Evolutionary conservation across 2,329 filamentous ascomycete species (phyloP), one percentile per base, ranked within the genome.

Genomic region (Zopfia rhizophila): DNA sequence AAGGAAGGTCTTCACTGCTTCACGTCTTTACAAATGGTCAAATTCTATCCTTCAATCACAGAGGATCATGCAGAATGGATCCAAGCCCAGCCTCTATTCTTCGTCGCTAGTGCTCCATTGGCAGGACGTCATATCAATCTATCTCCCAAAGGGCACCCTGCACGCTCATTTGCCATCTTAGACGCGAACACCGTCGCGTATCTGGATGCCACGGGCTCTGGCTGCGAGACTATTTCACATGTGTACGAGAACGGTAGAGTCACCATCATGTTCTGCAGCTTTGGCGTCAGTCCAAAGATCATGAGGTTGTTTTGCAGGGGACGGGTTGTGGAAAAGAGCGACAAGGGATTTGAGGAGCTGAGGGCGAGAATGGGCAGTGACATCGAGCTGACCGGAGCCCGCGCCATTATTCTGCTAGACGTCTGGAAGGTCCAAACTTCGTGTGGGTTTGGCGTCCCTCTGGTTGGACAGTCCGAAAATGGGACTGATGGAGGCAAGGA

Each of bases 231-330:
- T 3, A 86, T 92, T 49, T 78, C 83, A 4, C 89, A 92, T 61
- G 71, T 90, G 8, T 86, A 90, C 65, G 89, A 93, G 63, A 92
- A 92, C 60, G 87, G 85, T 21, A 82, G 89, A 12, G 80, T 89
- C 13, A 90, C 87, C 5, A 73, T 92, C 62, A 85, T 91, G 79
- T 90, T 91, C 72, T 87, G 82, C 66, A 85, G 82, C 16, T 89
- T 88, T 53, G 82, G 80, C 1, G 56, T 73, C 3, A 63, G 74
- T 0, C 85, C 86, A 12, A 76, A 83, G 42, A 89, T 89, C 60
- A 65, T 88, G 66, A 75, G 86, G 4, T 75, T 88, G 37, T 88
- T 86, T 65, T 87, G 85, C 64, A 76, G 61, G 7, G 82, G 81
- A 4, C 68, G 63, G 4, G 80, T 88, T 6, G 71, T 88, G 3